These are phyloP conservation scores for Lophiotrema nucula DNA, from an alignment of 495 filamentous ascomycete species.

Conservation along the genomic window DNA sequence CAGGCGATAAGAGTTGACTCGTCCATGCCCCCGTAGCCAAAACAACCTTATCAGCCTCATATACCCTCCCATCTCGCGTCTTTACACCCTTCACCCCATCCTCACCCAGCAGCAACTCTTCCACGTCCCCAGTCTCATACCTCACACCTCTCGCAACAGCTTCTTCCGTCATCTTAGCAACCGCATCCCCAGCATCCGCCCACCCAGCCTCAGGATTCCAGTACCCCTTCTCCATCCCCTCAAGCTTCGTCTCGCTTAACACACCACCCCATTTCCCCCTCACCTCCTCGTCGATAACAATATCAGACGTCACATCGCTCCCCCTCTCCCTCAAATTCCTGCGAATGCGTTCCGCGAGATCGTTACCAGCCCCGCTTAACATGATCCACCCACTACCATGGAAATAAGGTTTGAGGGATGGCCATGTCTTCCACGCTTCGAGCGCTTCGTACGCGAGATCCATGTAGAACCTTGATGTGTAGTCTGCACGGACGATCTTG, in stretches of 20 bases:
- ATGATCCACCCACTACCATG: conserved; percentile 44
- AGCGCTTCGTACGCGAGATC: conserved; percentile 36
- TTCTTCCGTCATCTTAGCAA: conserved; percentile 40
- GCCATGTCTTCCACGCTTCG: conserved; percentile 33
- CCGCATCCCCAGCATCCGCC: conserved; percentile 43
- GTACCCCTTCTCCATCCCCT: conserved; percentile 30
- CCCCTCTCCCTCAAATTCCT: conserved; percentile 40
- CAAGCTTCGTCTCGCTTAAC: conserved; percentile 36
- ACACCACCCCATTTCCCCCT: conserved; percentile 33
- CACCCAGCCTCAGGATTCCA: conserved; percentile 46
- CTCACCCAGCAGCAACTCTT: conserved; percentile 30
- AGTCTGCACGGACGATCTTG: conserved; percentile 41
- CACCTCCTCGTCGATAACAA: conserved; percentile 37
- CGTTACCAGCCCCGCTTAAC: conserved; percentile 38
- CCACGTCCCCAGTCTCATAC: conserved; percentile 41
- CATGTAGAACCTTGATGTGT: conserved; percentile 36
- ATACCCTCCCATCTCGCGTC: conserved; percentile 19
- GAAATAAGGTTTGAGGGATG: conserved; percentile 39
- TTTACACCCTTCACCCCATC: conserved; percentile 36
- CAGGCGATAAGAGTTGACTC: conserved; percentile 36
- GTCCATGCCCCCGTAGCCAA: conserved; percentile 36
- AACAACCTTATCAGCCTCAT: conserved; percentile 31
- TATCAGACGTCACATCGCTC: conserved; percentile 25
- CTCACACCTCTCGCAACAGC: conserved; percentile 39
- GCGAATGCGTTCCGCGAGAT: conserved; percentile 37